Base-by-base conservation (phyloP, 1,284 basidiomycete genomes). In the Microbotryum scabiosae region DNA sequence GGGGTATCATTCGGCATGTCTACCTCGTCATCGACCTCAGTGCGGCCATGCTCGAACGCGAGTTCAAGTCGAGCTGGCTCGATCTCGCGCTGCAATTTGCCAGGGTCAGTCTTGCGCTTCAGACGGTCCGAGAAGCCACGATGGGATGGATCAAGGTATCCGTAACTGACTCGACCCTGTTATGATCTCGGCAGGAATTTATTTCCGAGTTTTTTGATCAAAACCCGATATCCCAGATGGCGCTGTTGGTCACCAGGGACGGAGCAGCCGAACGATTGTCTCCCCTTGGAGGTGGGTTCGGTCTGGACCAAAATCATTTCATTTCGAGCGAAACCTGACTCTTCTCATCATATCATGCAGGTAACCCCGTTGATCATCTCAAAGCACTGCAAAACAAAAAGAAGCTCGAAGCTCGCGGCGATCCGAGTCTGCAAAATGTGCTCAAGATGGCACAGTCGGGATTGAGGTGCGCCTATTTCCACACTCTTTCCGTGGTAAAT, bases 201-300 rank as follows among this genome's bases (percentile, higher is more conserved):
- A 82, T 97, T 25, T 79, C 82, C 9, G 94, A 99, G 74, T 99
- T 94, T 90, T 99, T 97, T 76, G 96, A 99, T 76, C 96, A 98
- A 77, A 99, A 99, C 72, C 94, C 94, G 0, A 81, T 99, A 21
- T 92, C 94, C n/a, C 94, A 98, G 75, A 87, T 96, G 64, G 91
- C 89, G 5, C 77, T 94, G 30, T 88, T 94, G n/a, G 87, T 87
- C 9, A 90, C 97, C 83, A 81, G 92, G 23, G 84, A 87, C 54
- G 88, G 92, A 0, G 75, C 93, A 36, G 90, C 90, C 0, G 90
- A 96, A 73, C 82, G 88, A 3, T 78, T 96, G 46, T 84, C 87
- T 1, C 87, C 90, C 62, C 88, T 96, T 84, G 87, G 90, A 69
- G 90, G 91, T 89, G 71, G 60, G 82, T 71, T 56, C 7, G 21